Evolutionary conservation across 441 rosid genomes (phyloP).

Genomic region (Croton setiger): DNA sequence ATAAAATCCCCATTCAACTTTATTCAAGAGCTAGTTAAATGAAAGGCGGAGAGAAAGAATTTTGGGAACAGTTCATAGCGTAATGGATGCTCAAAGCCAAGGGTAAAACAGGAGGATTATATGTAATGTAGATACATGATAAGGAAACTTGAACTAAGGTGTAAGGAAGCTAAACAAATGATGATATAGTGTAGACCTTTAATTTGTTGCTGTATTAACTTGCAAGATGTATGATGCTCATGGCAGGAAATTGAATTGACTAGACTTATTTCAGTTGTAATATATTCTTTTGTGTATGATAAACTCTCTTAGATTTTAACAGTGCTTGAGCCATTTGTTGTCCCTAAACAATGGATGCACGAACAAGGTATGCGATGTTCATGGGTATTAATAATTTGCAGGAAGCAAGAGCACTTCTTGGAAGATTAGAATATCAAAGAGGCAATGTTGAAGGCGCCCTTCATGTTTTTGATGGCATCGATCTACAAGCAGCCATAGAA

Average conservation of each 20-base stretch:
- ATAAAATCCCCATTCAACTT: not conserved
- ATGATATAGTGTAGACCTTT: not conserved
- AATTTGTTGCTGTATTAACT: not conserved
- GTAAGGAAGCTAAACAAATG: not conserved
- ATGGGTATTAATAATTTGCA: conserved; percentile 23
- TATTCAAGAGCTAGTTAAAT: not conserved
- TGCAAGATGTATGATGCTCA: not conserved
- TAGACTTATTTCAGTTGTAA: not conserved
- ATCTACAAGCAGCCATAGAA: conserved; percentile 80
- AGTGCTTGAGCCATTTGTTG: not conserved
- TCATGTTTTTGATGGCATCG: conserved; percentile 89
- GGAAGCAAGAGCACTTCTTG: conserved; percentile 98
- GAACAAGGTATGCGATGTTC: not conserved
- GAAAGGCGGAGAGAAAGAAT: not conserved
- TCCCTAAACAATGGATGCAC: not conserved
- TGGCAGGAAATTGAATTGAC: not conserved
- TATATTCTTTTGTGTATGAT: not conserved
- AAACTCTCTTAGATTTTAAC: not conserved
- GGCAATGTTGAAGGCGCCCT: conserved; percentile 94
- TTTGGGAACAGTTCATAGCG: not conserved
- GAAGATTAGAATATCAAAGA: conserved; percentile 88
- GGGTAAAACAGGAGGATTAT: no score
- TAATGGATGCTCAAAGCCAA: not conserved
- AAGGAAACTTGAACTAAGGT: not conserved
- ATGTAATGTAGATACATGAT: not conserved